phyloP scores from a whole-genome alignment of 345 rosid genomes.

The Salix suchowensis region DNA sequence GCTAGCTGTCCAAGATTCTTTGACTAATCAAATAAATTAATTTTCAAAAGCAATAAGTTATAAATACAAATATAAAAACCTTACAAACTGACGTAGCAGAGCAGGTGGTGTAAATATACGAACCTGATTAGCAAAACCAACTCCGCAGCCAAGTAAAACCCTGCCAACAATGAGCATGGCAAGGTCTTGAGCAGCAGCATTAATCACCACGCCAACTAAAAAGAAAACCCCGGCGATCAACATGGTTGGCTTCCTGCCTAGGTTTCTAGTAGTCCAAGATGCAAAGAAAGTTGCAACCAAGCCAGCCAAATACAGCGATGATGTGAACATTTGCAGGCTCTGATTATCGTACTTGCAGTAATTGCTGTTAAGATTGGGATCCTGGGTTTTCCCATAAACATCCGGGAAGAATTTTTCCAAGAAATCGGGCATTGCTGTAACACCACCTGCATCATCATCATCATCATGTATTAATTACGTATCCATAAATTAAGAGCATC shows the following conservation, averaged over 20 bases:
- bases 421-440: conserved; percentile 81
- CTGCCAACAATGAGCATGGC: conserved; percentile 91
- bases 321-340: conserved; percentile 83
- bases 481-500: not conserved
- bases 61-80: not conserved
- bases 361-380: conserved; percentile 34
- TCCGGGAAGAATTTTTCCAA: conserved; percentile 75
- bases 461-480: not conserved
- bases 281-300: conserved; percentile 86
- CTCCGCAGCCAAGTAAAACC: conserved; percentile 87
- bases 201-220: conserved; percentile 63
- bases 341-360: conserved; percentile 95
- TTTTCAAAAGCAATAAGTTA: not conserved
- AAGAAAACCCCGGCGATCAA: conserved; percentile 86
- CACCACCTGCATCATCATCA: conserved; percentile 56
- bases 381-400: conserved; percentile 43
- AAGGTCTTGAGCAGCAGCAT: conserved; percentile 69
- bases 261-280: conserved; percentile 79
- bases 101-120: not conserved
- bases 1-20: not conserved
- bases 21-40: not conserved
- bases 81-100: not conserved
- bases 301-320: conserved; percentile 89
- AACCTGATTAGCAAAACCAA: conserved; percentile 92
- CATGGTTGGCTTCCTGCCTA: conserved; percentile 79